Conservation (phyloP, 257 asterid species). For the Solanum phureja region DNA sequence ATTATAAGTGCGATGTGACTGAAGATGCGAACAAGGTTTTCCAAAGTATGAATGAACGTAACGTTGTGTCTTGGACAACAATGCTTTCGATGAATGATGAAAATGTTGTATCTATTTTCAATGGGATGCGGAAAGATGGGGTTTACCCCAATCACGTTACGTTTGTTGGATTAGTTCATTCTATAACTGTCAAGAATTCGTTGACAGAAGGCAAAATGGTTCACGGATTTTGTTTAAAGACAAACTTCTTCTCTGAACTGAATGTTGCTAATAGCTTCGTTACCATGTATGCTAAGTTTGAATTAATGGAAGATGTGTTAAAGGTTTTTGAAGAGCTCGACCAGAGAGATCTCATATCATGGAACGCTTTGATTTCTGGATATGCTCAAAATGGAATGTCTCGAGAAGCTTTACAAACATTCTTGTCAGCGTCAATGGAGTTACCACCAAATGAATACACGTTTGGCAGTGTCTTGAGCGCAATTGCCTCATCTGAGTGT, state of each 20-base stretch:
- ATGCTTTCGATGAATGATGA: slow-evolving; percentile 60
- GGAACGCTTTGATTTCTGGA: slow-evolving; percentile 80
- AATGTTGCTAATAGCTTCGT: slow-evolving; percentile 75
- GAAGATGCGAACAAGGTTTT: slow-evolving; percentile 49
- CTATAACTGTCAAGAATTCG: slow-evolving; percentile 35
- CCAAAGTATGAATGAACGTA: slow-evolving; percentile 27
- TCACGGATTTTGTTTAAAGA: slow-evolving; percentile 54
- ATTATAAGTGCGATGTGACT: slow-evolving; percentile 40
- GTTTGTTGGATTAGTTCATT: slow-evolving; percentile 66
- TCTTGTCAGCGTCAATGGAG: slow-evolving; percentile 34
- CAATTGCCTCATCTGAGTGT: slow-evolving; percentile 78
- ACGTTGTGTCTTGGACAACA: slow-evolving; percentile 93
- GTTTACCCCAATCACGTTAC: slow-evolving; percentile 80
- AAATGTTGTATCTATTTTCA: slow-evolving; percentile 41
- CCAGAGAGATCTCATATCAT: slow-evolving; percentile 48
- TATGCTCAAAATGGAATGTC: slow-evolving; percentile 62
- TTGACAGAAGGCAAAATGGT: slow-evolving; percentile 57
- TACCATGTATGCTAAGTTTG: slow-evolving; percentile 84
- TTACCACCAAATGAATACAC: slow-evolving; percentile 65
- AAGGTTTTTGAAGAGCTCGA: slow-evolving; percentile 61
- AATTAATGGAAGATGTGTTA: slow-evolving; percentile 31
- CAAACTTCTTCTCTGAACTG: slow-evolving; percentile 42
- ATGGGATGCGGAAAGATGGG: slow-evolving; percentile 50
- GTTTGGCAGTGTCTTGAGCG: slow-evolving; percentile 72
- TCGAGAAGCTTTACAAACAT: slow-evolving; percentile 62